A percentile compares a stretch with the other conserved stretches of the same genome.
These are phyloP conservation scores for Cordyceps tenuipes DNA, from an alignment of 2,329 filamentous ascomycete genomes.

Conservation along the genomic window DNA sequence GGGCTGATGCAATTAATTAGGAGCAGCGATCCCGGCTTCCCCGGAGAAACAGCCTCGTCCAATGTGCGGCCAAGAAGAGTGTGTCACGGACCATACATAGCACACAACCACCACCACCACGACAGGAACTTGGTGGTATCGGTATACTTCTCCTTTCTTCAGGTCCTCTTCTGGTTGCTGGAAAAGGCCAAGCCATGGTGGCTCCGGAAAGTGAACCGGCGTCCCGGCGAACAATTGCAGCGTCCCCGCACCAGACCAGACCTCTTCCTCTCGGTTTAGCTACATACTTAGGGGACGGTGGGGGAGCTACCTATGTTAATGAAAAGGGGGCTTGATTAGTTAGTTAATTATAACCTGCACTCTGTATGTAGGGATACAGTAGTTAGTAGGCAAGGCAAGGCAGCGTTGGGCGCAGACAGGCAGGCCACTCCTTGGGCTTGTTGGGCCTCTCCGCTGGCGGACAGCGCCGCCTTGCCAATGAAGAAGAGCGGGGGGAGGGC, in stretches of 20 bases:
- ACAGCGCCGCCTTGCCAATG: no score
- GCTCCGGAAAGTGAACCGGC: conserved; percentile 4
- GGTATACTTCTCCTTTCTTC: background rate
- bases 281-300: no score
- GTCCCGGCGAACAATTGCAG: conserved; percentile 3
- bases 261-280: no score
- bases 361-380: no score
- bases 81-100: background rate
- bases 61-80: no score
- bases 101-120: background rate
- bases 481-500: no score
- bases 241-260: background rate
- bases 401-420: background rate
- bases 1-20: no score
- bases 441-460: background rate
- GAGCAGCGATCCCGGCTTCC: no score
- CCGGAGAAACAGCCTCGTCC: no score
- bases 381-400: background rate
- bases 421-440: background rate
- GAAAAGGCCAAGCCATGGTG: background rate
- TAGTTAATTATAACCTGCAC: background rate
- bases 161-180: conserved; percentile 1
- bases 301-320: no score
- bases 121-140: no score
- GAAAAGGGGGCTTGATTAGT: background rate